These are phyloP conservation scores for Cladosporium phlei DNA, from an alignment of 2,329 filamentous ascomycete genomes.

Conservation along the genomic window DNA sequence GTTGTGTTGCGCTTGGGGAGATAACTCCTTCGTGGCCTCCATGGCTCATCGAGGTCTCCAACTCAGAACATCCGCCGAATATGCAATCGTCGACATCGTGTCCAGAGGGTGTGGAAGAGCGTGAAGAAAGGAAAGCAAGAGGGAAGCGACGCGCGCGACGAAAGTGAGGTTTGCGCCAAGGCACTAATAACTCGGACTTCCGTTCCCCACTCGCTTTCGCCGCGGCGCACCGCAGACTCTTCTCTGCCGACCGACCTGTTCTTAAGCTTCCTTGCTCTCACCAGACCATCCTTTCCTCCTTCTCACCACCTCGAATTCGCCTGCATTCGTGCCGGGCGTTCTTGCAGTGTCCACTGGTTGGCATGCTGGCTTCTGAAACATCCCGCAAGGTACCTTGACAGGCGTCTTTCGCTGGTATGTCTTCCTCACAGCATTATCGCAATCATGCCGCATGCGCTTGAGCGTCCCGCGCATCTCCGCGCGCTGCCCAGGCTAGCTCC, in stretches of 20 bases:
- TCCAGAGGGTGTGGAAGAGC: constrained; percentile 3
- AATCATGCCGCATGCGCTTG: no score
- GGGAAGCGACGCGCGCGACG: constrained; percentile 5
- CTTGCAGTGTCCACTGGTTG: constrained; percentile 6
- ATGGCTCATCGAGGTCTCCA: constrained; percentile 29
- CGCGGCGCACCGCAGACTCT: constrained; percentile 11
- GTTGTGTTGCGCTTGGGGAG: neutral
- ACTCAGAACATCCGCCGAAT: constrained; percentile 25
- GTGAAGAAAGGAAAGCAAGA: constrained; percentile 10
- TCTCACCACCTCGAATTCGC: constrained; percentile 4
- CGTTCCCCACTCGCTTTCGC: constrained; percentile 10
- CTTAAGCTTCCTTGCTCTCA: constrained; percentile 12
- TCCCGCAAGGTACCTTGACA: constrained; percentile 2
- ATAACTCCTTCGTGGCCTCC: constrained; percentile 11
- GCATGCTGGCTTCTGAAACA: constrained; percentile 9
- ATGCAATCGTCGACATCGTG: constrained; percentile 27
- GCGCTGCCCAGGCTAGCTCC: constrained; percentile 6
- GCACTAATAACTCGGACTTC: neutral
- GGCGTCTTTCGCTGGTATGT: constrained; percentile 6
- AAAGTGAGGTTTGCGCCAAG: constrained; percentile 1
- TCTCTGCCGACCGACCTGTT: constrained; percentile 8
- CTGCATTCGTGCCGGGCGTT: constrained; percentile 1
- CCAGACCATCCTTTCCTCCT: constrained; percentile 1
- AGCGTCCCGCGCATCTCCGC: no score
- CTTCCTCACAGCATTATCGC: constrained; percentile 2